These are phyloP conservation scores for Fusarium sp. DNA, from an alignment of 2,329 filamentous ascomycete genomes.

Conservation along the genomic window DNA sequence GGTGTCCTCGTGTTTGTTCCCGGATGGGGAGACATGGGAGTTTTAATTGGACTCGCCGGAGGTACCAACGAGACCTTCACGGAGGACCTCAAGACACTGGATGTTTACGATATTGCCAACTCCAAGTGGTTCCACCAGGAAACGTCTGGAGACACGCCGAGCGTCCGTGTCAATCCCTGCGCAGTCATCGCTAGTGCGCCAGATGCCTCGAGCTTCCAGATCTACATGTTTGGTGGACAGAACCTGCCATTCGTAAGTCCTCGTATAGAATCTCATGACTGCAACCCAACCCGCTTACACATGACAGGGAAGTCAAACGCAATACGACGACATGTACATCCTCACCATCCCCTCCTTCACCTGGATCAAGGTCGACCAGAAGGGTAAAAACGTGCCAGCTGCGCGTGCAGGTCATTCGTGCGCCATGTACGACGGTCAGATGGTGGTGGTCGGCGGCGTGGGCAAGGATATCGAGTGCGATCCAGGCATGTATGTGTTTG, in stretches of 20 bases:
- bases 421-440: slow-evolving; percentile 65
- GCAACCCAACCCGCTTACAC: slow-evolving; percentile 13
- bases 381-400: slow-evolving; percentile 63
- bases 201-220: slow-evolving; percentile 76
- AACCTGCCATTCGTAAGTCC: slow-evolving; percentile 67
- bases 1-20: slow-evolving; percentile 76
- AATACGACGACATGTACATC: slow-evolving; percentile 71
- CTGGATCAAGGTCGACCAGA: slow-evolving; percentile 65
- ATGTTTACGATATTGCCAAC: slow-evolving; percentile 72
- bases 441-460: slow-evolving; percentile 70
- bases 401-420: slow-evolving; percentile 58
- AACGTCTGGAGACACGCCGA: slow-evolving; percentile 61
- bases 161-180: slow-evolving; percentile 65
- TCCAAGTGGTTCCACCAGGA: slow-evolving; percentile 67
- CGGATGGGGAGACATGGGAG: slow-evolving; percentile 73
- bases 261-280: background rate
- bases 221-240: slow-evolving; percentile 81
- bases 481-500: slow-evolving; percentile 72
- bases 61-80: slow-evolving; percentile 74
- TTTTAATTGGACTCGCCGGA: slow-evolving; percentile 75
- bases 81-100: slow-evolving; percentile 61
- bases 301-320: slow-evolving; percentile 55
- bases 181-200: slow-evolving; percentile 68
- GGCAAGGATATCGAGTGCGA: slow-evolving; percentile 60
- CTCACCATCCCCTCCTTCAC: slow-evolving; percentile 68